These are phyloP conservation scores for Amyloporia xantha DNA, from an alignment of 768 basidiomycete species.

Conservation along the genomic window DNA sequence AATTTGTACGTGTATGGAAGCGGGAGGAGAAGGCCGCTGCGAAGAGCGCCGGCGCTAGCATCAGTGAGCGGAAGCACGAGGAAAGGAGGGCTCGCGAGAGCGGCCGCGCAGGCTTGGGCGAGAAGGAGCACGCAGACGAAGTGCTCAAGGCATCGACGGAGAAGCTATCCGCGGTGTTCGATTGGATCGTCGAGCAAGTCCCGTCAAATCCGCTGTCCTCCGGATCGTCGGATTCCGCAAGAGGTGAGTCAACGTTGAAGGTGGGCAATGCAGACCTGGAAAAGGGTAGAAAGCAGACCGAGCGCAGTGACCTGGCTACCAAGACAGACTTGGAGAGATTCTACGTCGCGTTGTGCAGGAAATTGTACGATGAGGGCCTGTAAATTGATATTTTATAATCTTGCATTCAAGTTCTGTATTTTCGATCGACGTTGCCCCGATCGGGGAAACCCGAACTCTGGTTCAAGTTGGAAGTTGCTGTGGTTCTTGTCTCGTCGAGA, in stretches of 20 bases:
- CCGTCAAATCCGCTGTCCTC: conserved; percentile 28
- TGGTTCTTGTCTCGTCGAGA: too few species aligned
- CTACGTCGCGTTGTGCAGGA: conserved; percentile 82
- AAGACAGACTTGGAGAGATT: conserved; percentile 83
- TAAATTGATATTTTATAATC: too few species aligned
- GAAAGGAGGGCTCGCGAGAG: neutral
- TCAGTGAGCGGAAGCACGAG: conserved; percentile 18
- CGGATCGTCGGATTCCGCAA: conserved; percentile 6
- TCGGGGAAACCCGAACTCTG: too few species aligned
- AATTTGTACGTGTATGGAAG: conserved; percentile 56
- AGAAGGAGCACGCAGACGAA: conserved; percentile 39
- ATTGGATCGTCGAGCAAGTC: conserved; percentile 73
- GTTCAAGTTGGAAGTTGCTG: too few species aligned
- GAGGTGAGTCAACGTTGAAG: conserved; percentile 7
- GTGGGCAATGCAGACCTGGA: neutral
- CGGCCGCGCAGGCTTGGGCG: conserved; percentile 7
- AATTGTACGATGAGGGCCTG: conserved; percentile 89
- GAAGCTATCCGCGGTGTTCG: conserved; percentile 66
- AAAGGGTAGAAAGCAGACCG: conserved; percentile 6
- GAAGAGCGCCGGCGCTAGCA: conserved; percentile 28
- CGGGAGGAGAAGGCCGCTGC: conserved; percentile 42
- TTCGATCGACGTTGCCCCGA: too few species aligned
- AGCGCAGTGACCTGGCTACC: conserved; percentile 42
- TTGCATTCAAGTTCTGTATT: too few species aligned
- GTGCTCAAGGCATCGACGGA: conserved; percentile 63